A percentile compares a stretch with the other conserved stretches of the same genome.
phyloP scores from a whole-genome alignment of 1,139 yeast genomes.

The Diutina siamensis region DNA sequence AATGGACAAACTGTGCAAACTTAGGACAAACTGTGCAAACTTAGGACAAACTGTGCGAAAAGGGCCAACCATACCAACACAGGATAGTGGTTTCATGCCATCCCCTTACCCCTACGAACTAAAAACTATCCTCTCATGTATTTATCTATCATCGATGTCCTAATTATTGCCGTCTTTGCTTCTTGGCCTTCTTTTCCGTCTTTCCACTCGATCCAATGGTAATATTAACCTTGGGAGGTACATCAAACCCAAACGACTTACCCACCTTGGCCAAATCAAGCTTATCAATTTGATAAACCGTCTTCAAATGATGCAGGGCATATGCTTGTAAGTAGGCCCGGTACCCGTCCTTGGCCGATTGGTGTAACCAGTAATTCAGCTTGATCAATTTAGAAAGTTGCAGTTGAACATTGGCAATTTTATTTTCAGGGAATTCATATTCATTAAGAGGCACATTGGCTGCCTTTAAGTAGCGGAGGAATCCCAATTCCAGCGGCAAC shows the following conservation, averaged over 20 bases:
- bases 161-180: background rate
- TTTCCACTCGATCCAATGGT: constrained; percentile 90
- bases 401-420: constrained; percentile 90
- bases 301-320: constrained; percentile 89
- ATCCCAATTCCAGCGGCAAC: constrained; percentile 89
- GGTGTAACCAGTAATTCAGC: constrained; percentile 88
- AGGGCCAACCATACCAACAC: no score
- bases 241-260: constrained; percentile 85
- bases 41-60: no score
- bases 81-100: no score
- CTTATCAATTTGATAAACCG: constrained; percentile 92
- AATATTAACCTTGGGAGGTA: constrained; percentile 95
- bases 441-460: constrained; percentile 96
- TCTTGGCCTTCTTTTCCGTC: constrained; percentile 37
- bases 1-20: no score
- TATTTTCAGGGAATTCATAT: constrained; percentile 87
- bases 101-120: no score
- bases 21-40: no score
- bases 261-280: constrained; percentile 87
- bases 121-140: no score
- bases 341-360: constrained; percentile 95
- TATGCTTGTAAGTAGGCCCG: constrained; percentile 94
- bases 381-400: constrained; percentile 86
- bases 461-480: constrained; percentile 84
- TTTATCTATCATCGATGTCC: no score